Evolutionary conservation across 2,329 filamentous ascomycete species (phyloP).

Genomic region (Diaporthe sp.): DNA sequence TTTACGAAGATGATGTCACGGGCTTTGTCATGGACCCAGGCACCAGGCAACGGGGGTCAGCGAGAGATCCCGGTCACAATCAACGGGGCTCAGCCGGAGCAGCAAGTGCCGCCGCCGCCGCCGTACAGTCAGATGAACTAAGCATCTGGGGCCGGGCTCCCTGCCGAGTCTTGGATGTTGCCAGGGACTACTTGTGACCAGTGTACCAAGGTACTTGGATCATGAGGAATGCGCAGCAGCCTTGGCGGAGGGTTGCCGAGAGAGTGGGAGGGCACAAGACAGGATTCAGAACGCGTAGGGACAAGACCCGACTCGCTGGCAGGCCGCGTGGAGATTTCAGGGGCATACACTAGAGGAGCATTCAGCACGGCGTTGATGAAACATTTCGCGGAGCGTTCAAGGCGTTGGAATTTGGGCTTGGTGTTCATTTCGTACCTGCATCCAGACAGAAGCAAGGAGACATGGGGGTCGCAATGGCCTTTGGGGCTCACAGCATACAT

Average conservation of each 20-base stretch:
- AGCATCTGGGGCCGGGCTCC: not conserved
- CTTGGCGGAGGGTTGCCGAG: conserved; percentile 13
- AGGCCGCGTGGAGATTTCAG: conserved; percentile 28
- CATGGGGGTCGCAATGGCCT: not conserved
- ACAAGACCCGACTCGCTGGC: conserved; percentile 14
- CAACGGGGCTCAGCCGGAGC: conserved; percentile 33
- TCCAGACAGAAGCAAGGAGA: conserved; percentile 28
- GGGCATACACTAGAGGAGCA: conserved; percentile 25
- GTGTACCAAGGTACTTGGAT: not conserved
- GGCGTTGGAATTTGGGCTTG: conserved; percentile 17
- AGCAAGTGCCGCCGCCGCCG: conserved; percentile 34
- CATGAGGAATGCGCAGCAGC: not conserved
- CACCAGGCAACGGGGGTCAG: conserved; percentile 1
- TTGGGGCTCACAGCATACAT: conserved; percentile 15
- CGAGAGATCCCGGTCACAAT: conserved; percentile 9
- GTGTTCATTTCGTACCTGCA: conserved; percentile 26
- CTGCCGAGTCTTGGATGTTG: not conserved
- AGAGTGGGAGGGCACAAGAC: conserved; percentile 4
- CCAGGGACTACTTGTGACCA: not conserved
- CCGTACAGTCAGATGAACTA: conserved; percentile 40
- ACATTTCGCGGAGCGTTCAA: conserved; percentile 27
- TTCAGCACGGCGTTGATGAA: conserved; percentile 31
- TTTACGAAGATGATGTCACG: conserved; percentile 78
- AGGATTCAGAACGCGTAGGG: conserved; percentile 11
- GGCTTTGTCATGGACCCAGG: conserved; percentile 55